Conservation (phyloP, 2,329 filamentous ascomycete genomes). For the Colletotrichum incanum region DNA sequence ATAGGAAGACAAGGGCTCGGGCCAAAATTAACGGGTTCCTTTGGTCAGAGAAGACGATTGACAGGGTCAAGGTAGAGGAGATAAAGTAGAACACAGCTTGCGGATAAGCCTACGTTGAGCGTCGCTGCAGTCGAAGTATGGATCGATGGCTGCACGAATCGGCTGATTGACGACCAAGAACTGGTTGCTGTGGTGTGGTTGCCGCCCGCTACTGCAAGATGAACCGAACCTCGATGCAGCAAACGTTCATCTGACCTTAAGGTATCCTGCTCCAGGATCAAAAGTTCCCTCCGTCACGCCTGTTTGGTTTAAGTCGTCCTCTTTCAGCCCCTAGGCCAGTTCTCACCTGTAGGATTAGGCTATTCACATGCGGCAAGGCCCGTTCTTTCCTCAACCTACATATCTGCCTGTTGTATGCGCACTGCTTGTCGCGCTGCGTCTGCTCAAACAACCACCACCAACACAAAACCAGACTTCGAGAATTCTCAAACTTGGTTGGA, state of each 20-base stretch:
- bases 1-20: slow-evolving; percentile 17
- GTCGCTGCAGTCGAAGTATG: slow-evolving; percentile 14
- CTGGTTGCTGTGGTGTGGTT: slow-evolving; percentile 29
- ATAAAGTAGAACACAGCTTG: not conserved
- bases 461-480: slow-evolving; percentile 20
- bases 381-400: not conserved
- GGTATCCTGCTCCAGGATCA: slow-evolving; percentile 2
- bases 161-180: slow-evolving; percentile 15
- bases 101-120: not conserved
- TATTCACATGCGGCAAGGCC: not conserved
- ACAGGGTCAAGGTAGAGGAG: not conserved
- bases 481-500: not conserved
- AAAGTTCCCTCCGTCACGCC: not conserved
- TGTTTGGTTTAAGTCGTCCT: not conserved
- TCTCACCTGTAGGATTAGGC: not conserved
- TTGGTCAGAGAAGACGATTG: not conserved
- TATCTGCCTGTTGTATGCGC: not conserved
- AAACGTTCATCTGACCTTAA: slow-evolving; percentile 36
- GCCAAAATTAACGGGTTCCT: not conserved
- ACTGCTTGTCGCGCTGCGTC: not conserved
- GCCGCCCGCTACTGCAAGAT: slow-evolving; percentile 29
- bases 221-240: slow-evolving; percentile 39
- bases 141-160: slow-evolving; percentile 25
- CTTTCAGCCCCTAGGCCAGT: not conserved
- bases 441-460: not conserved